These are phyloP conservation scores for Cytospora schulzeri DNA, from an alignment of 2,329 filamentous ascomycete species.

Conservation along the genomic window DNA sequence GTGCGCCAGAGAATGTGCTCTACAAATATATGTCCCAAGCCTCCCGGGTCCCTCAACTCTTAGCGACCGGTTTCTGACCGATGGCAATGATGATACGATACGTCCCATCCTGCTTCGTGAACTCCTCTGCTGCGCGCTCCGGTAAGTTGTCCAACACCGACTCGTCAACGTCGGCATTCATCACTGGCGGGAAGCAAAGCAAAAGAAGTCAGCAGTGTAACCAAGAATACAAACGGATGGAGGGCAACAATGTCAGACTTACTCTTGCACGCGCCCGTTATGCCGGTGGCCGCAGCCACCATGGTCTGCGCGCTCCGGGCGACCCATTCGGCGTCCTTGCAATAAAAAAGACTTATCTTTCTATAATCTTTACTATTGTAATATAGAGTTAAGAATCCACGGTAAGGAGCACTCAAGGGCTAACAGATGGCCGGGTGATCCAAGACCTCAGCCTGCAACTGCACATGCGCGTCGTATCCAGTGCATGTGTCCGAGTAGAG, in stretches of 20 bases:
- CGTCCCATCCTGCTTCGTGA: constrained; percentile 6
- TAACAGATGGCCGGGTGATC: too few species aligned
- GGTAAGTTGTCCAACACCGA: not conserved
- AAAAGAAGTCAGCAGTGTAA: not conserved
- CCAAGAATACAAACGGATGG: too few species aligned
- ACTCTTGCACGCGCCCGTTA: constrained; percentile 7
- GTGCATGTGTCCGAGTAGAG: too few species aligned
- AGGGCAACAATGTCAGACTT: not conserved
- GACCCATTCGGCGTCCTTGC: constrained; percentile 3
- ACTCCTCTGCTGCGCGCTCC: constrained; percentile 3
- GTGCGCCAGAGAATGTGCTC: too few species aligned
- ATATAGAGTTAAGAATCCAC: not conserved
- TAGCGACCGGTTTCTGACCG: not conserved
- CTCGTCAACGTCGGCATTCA: not conserved
- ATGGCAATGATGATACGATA: constrained; percentile 7
- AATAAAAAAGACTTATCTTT: too few species aligned
- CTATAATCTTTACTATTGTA: not conserved
- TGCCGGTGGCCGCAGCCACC: not conserved
- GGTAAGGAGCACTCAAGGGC: too few species aligned
- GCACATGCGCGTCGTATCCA: too few species aligned
- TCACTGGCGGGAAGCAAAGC: not conserved
- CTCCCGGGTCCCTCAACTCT: not conserved
- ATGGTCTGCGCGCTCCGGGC: not conserved
- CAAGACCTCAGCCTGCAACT: too few species aligned
- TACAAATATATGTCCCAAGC: too few species aligned